Conservation (phyloP, 192 early-diverging fungal genomes). For the Linnemannia schmuckeri region DNA sequence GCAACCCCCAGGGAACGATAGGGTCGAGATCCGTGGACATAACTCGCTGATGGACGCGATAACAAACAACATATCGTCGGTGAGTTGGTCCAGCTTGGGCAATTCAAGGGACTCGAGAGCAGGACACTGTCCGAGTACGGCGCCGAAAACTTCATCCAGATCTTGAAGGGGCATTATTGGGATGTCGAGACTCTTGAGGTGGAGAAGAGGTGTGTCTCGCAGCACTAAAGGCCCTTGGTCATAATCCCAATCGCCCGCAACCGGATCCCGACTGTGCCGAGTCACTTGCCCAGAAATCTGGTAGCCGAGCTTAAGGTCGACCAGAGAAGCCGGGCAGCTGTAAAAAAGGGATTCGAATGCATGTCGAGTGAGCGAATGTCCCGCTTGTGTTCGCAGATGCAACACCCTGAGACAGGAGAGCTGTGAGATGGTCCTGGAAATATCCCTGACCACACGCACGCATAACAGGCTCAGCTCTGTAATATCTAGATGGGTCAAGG, state of each 20-base stretch:
- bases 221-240: background rate
- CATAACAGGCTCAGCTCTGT: background rate
- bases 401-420: background rate
- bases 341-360: background rate
- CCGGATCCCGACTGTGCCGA: background rate
- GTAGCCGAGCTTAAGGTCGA: too few species aligned
- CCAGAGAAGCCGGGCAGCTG: background rate
- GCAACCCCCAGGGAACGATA: background rate
- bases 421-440: background rate
- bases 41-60: background rate
- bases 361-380: background rate
- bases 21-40: background rate
- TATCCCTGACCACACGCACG: background rate
- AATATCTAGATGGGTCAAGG: background rate
- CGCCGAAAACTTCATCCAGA: background rate
- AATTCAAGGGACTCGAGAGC: background rate
- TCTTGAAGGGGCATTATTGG: background rate
- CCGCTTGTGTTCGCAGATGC: background rate
- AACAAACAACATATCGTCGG: background rate
- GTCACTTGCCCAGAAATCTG: background rate
- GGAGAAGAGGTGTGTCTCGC: background rate
- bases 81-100: background rate
- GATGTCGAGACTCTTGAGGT: background rate
- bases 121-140: background rate
- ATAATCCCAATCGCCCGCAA: background rate